A percentile compares a stretch with the other conserved stretches of the same genome.
Evolutionary conservation across 805 yeast genomes (phyloP).

Genomic region (Lipomyces sp.): DNA sequence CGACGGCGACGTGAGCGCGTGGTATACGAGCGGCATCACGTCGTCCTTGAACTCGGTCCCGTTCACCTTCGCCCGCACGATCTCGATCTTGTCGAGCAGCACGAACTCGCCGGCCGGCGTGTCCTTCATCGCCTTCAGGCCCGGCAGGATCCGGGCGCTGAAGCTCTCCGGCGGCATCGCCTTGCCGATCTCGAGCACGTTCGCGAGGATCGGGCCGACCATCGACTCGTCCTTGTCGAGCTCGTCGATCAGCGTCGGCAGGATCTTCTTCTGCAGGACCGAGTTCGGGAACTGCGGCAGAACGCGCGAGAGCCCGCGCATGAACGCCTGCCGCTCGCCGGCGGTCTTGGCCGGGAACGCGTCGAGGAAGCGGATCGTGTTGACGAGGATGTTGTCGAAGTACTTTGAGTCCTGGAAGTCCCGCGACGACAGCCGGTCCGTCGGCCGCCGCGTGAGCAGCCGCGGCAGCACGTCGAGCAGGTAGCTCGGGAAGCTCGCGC

Average conservation of each 20-base stretch:
- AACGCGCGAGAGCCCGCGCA: conserved; percentile 58
- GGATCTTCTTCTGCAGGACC: conserved; percentile 61
- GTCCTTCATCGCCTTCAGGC: conserved; percentile 40
- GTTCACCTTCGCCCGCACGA: conserved; percentile 50
- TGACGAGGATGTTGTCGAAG: conserved; percentile 79
- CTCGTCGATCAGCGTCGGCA: conserved; percentile 61
- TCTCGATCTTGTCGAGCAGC: conserved; percentile 48
- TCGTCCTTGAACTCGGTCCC: conserved; percentile 51
- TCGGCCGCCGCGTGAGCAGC: conserved; percentile 55
- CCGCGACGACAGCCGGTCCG: conserved; percentile 57
- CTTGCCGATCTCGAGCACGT: conserved; percentile 61
- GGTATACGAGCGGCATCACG: conserved; percentile 46
- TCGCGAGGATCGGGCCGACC: conserved; percentile 49
- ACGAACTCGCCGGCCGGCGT: conserved; percentile 43
- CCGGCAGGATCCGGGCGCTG: conserved; percentile 61
- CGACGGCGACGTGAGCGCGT: conserved; percentile 36
- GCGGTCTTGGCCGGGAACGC: conserved; percentile 71
- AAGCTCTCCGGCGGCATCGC: conserved; percentile 74
- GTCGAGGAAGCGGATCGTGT: conserved; percentile 76
- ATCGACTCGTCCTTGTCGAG: conserved; percentile 44
- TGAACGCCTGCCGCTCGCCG: conserved; percentile 64
- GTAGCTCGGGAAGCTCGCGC: conserved; percentile 55
- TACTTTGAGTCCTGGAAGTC: conserved; percentile 68
- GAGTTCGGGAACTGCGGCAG: conserved; percentile 58
- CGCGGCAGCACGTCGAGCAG: conserved; percentile 51